Base-by-base conservation (phyloP, 2,329 filamentous ascomycete genomes). In the Microdochium paspali region DNA sequence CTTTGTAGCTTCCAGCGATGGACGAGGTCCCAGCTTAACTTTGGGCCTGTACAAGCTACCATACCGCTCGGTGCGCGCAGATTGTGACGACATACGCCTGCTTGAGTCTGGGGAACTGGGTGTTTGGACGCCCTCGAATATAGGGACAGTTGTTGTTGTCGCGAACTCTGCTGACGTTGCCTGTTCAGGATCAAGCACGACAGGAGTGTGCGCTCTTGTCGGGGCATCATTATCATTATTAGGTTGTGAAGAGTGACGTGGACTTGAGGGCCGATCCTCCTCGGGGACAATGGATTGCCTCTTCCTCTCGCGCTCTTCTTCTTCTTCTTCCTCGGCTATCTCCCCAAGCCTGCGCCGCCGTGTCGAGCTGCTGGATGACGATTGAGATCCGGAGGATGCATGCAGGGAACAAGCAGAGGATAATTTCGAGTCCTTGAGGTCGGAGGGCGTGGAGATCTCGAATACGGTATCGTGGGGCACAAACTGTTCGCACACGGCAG, bases 321-420 rank as follows among this genome's bases (percentile, higher is more conserved):
- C 90, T 60, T 94, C 89, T 47, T 85, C 87, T 68, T 93, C 87
- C 67, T 97, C 93, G n/a, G 85, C 83, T 62, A 97, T 96, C 68
- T 95, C 91, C 69, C 91, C 85, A 57, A 97, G 71, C 54, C 87
- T 83, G 57, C 84, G 80, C 59, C 83, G 77, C 50, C 85, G 80
- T 54, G 90, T 72, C 4, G 89, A 94, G 61, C 86, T 90, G 44
- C 80, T 86, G 4, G 88, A 91, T 10, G 90, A 95, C 24, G 85
- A 89, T 54, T 84, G 87, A 20, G 91, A 95, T 32, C 84, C 85
- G 12, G 88, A 88, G 7, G 90, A 88, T 32, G 90, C 86, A 66
- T 96, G 90, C 47, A 96, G 73, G 40, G 90, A 90, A 66, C 90
- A 96, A 47, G 88, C 88, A 26, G 90, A 82, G 10, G 90, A 91